Evolutionary conservation across 345 rosid genomes (phyloP), one percentile per base, ranked within the genome.

Genomic region (Eutrema yunnanense): DNA sequence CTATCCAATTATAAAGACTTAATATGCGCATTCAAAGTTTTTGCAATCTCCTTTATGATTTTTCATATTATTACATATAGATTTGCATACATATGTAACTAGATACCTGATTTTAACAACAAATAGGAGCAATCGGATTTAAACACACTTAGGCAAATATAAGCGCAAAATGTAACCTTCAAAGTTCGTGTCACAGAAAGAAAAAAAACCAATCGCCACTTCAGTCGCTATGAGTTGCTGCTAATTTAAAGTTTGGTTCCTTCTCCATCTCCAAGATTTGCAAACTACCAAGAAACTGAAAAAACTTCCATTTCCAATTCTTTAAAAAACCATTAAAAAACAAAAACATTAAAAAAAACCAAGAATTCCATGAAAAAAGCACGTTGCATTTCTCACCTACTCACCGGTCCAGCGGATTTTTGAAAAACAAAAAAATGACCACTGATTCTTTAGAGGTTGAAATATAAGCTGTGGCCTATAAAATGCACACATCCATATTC

Each of bases 341-440:
- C 19, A 22, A 22, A 65, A 38, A 12, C 29, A 29, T 51, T 11
- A 2, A 22, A 11, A 61, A 2, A n/a, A 55, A 19, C 3, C 4
- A 27, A n/a, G 6, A 49, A 37, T 59, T 38, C 47, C 6, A 34
- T 43, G 29, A 14, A 11, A 57, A 37, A 48, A 46, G 67, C 79
- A 75, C 79, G 74, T 75, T 62, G 7, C 53, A 51, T 26, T 32
- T 14, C 67, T 74, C 68, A 75, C 74, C 79, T 75, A 75, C 74
- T 53, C 34, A 75, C 63, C 4, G 57, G 69, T 61, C 58, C 37
- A 49, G 6, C 13, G 42, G 16, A 48, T 48, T 55, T 46, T 3
- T 11, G n/a, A 6, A 19, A 34, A 34, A 10, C 40, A 48, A 22
- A 19, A 12, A 1, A 16, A 30, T 53, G 40, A 60, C 4, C 48